Conservation (phyloP, 2,329 filamentous ascomycete genomes). For the Cladosporium oxysporum region DNA sequence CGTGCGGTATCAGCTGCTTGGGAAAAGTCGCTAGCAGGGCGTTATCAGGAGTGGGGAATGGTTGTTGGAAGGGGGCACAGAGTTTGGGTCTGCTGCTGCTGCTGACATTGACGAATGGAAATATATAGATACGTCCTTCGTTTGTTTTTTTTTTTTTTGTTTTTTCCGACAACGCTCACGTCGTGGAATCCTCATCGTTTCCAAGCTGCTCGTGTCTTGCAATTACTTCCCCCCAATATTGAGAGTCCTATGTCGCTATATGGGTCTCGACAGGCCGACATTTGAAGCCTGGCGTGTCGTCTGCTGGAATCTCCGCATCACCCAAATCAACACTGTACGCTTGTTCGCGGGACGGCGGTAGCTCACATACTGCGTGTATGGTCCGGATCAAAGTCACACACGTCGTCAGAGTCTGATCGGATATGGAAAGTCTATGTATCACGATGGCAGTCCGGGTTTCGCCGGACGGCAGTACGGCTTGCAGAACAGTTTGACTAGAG, state of each 20-base stretch:
- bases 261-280: too few species aligned
- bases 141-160: too few species aligned
- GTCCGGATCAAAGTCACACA: too few species aligned
- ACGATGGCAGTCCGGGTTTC: neutral
- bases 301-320: too few species aligned
- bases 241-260: too few species aligned
- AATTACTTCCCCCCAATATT: too few species aligned
- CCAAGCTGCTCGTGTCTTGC: neutral
- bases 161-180: neutral
- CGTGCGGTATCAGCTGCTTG: neutral
- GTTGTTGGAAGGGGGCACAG: neutral
- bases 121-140: neutral
- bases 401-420: neutral
- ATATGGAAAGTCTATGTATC: neutral
- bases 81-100: neutral
- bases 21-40: neutral
- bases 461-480: neutral
- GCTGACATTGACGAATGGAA: neutral
- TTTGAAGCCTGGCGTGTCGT: too few species aligned
- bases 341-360: too few species aligned
- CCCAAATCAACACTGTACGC: too few species aligned
- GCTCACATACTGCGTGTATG: too few species aligned
- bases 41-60: neutral
- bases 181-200: too few species aligned
- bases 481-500: neutral